phyloP scores from a whole-genome alignment of 2,329 filamentous ascomycete species.

The Dissoconium aciculare region DNA sequence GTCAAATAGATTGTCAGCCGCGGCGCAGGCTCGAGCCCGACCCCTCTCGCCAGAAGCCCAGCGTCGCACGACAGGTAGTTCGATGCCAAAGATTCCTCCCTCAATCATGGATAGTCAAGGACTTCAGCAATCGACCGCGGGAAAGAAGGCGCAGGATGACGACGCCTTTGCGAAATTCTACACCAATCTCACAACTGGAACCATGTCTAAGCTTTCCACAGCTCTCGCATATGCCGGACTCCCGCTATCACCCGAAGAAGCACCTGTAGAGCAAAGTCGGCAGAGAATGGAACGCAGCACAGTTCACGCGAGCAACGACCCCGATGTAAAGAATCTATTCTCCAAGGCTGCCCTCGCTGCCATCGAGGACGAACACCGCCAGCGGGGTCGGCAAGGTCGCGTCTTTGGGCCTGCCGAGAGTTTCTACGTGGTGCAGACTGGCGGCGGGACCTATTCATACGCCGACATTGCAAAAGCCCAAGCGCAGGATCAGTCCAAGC shows the following conservation, averaged over 20 bases:
- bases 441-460: constrained; percentile 83
- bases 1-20: constrained; percentile 14
- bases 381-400: constrained; percentile 37
- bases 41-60: constrained; percentile 20
- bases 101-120: constrained; percentile 20
- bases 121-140: constrained; percentile 5
- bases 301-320: constrained; percentile 26
- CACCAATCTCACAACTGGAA: constrained; percentile 62
- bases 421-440: constrained; percentile 89
- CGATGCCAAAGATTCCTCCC: constrained; percentile 15
- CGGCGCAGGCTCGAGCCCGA: constrained; percentile 18
- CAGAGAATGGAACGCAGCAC: constrained; percentile 20
- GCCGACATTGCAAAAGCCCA: constrained; percentile 53
- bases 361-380: constrained; percentile 46
- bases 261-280: constrained; percentile 14
- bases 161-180: constrained; percentile 87
- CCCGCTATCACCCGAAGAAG: constrained; percentile 41
- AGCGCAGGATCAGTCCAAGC: constrained; percentile 28
- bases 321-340: constrained; percentile 70
- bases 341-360: constrained; percentile 73
- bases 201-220: constrained; percentile 78
- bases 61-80: constrained; percentile 8
- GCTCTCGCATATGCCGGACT: constrained; percentile 86
- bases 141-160: constrained; percentile 18
- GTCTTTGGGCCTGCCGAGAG: constrained; percentile 44